These are phyloP conservation scores for Elaeis guineensis DNA, from an alignment of 176 grass and related monocot species.

Conservation along the genomic window DNA sequence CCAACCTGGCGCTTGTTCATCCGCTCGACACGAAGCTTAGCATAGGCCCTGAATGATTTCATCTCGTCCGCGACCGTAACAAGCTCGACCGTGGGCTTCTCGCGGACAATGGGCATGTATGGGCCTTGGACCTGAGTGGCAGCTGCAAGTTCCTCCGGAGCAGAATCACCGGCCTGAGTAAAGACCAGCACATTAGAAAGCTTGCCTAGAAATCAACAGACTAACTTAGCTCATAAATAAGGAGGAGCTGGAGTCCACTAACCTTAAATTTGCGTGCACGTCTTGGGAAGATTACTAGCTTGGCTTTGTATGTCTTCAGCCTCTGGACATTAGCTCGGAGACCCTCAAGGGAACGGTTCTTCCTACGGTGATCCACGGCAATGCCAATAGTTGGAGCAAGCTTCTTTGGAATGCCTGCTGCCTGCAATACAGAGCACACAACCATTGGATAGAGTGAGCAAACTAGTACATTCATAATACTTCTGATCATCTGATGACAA, in stretches of 20 bases:
- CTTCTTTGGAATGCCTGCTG: conserved; percentile 8
- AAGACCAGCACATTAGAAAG: too few species aligned
- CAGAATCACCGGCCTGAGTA: too few species aligned
- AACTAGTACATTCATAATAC: too few species aligned
- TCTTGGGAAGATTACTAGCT: conserved; percentile 4
- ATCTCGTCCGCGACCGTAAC: not conserved
- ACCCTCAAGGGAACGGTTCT: conserved; percentile 5
- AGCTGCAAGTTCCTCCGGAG: not conserved
- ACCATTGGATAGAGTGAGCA: too few species aligned
- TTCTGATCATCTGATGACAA: too few species aligned
- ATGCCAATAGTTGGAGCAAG: conserved; percentile 9
- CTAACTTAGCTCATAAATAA: too few species aligned
- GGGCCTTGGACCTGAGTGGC: not conserved
- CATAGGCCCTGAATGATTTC: conserved; percentile 4
- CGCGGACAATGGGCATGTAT: not conserved
- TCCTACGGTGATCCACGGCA: not conserved
- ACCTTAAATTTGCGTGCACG: conserved; percentile 4
- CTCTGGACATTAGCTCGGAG: conserved; percentile 2
- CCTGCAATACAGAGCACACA: not conserved
- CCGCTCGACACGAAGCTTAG: conserved; percentile 4
- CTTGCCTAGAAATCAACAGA: too few species aligned
- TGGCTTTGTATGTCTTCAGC: conserved; percentile 9
- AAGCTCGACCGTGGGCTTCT: not conserved
- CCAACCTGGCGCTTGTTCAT: not conserved
- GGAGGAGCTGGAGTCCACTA: too few species aligned